Conservation (phyloP, 169 alveolate species). For the Eimeria brunetti region DNA sequence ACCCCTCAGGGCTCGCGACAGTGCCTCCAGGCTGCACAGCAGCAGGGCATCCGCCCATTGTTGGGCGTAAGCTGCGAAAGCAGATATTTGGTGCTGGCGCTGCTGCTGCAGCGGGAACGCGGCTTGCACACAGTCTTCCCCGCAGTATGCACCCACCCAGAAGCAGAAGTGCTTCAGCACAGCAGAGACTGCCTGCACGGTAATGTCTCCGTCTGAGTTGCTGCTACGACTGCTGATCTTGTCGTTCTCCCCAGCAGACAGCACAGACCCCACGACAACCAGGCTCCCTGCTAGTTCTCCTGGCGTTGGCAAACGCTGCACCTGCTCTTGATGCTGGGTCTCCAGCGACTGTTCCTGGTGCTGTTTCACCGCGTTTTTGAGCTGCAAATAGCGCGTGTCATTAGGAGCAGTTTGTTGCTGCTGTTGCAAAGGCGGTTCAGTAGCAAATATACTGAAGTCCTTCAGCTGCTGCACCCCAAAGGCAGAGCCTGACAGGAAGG, state of each 20-base stretch:
- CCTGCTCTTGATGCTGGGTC: constrained; percentile 27
- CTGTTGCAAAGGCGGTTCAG: background rate
- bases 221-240: constrained; percentile 3
- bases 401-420: constrained; percentile 8
- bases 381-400: constrained; percentile 9
- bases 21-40: constrained; percentile 74
- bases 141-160: constrained; percentile 60
- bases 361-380: constrained; percentile 38
- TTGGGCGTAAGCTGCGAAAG: constrained; percentile 31
- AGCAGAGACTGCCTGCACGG: constrained; percentile 39
- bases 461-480: constrained; percentile 6
- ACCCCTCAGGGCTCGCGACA: constrained; percentile 19
- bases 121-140: constrained; percentile 4
- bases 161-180: constrained; percentile 60
- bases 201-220: background rate
- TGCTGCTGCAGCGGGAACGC: constrained; percentile 39
- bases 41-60: constrained; percentile 39
- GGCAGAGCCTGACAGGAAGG: constrained; percentile 39
- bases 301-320: constrained; percentile 49
- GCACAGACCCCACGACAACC: constrained; percentile 18
- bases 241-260: constrained; percentile 3
- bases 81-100: constrained; percentile 18
- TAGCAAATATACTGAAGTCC: background rate
- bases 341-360: constrained; percentile 14
- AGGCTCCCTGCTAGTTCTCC: constrained; percentile 72